These are phyloP conservation scores for Ophiostoma fasciatum DNA, from an alignment of 2,329 filamentous ascomycete species.

Conservation along the genomic window DNA sequence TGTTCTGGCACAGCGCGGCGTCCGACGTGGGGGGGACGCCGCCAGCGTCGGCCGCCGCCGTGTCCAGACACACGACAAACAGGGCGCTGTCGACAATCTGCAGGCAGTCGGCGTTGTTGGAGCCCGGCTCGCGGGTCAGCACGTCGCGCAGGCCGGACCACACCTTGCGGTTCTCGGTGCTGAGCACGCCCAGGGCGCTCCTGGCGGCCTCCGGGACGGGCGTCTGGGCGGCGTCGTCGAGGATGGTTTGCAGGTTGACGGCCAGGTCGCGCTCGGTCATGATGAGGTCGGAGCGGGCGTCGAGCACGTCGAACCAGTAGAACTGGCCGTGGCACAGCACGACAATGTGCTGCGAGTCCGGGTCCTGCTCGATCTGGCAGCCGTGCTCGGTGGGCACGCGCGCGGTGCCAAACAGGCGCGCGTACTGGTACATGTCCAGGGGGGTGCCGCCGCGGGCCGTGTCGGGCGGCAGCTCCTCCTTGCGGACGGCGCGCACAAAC, in stretches of 20 bases:
- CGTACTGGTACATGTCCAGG: constrained; percentile 97
- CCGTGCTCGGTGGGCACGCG: constrained; percentile 87
- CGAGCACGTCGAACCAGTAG: constrained; percentile 97
- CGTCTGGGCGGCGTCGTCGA: constrained; percentile 77
- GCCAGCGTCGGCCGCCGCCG: no score
- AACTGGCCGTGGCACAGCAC: constrained; percentile 91
- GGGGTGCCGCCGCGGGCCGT: constrained; percentile 69
- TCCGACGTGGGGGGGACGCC: constrained; percentile 63
- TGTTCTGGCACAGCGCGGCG: constrained; percentile 87
- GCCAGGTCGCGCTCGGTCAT: constrained; percentile 93
- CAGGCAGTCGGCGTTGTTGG: constrained; percentile 93
- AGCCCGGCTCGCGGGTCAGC: constrained; percentile 68
- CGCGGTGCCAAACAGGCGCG: constrained; percentile 84
- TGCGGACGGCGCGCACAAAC: constrained; percentile 83
- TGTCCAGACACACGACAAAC: constrained; percentile 85
- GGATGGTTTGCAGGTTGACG: constrained; percentile 80
- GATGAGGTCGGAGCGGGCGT: constrained; percentile 86
- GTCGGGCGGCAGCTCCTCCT: constrained; percentile 85
- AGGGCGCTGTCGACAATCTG: constrained; percentile 88
- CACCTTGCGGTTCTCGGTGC: constrained; percentile 88
- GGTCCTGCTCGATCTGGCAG: constrained; percentile 90
- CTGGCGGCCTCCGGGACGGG: constrained; percentile 94
- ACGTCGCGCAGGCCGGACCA: constrained; percentile 89
- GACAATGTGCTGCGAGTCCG: constrained; percentile 81
- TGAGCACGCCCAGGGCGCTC: constrained; percentile 80